Evolutionary conservation across 495 filamentous ascomycete genomes (phyloP).

Genomic region (Neurospora africana): DNA sequence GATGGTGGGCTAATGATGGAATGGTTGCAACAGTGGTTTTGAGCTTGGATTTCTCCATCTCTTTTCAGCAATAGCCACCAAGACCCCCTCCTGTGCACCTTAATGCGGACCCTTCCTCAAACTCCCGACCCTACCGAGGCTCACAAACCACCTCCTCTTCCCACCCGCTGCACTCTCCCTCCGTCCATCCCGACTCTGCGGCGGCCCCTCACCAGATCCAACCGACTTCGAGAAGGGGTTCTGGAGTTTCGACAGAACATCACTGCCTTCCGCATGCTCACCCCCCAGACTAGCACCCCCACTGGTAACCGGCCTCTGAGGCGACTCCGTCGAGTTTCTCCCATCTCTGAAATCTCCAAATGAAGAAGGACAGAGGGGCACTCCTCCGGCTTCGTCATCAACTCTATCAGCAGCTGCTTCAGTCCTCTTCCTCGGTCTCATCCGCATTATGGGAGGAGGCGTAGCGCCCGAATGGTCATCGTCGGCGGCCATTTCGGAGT

Average conservation of each 20-base stretch:
- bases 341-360: background rate
- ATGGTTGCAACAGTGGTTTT: too few species aligned
- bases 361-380: constrained; percentile 2
- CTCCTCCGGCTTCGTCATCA: constrained; percentile 14
- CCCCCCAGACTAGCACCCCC: background rate
- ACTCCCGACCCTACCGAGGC: constrained; percentile 25
- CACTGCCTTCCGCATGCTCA: background rate
- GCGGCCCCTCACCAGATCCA: background rate
- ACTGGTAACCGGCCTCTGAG: background rate
- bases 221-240: background rate
- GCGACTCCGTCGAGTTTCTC: background rate
- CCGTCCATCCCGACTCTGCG: background rate
- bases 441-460: constrained; percentile 36
- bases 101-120: constrained; percentile 14
- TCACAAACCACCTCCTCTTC: constrained; percentile 29
- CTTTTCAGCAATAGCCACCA: background rate
- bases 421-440: constrained; percentile 15
- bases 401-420: background rate
- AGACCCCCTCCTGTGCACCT: background rate
- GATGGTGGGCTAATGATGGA: background rate
- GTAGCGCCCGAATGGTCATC: constrained; percentile 28
- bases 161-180: background rate
- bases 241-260: background rate
- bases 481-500: constrained; percentile 16
- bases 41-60: background rate